Evolutionary conservation across 352 stramenopile species (phyloP).

Genomic region (Globisporangium rhizosaccharum): DNA sequence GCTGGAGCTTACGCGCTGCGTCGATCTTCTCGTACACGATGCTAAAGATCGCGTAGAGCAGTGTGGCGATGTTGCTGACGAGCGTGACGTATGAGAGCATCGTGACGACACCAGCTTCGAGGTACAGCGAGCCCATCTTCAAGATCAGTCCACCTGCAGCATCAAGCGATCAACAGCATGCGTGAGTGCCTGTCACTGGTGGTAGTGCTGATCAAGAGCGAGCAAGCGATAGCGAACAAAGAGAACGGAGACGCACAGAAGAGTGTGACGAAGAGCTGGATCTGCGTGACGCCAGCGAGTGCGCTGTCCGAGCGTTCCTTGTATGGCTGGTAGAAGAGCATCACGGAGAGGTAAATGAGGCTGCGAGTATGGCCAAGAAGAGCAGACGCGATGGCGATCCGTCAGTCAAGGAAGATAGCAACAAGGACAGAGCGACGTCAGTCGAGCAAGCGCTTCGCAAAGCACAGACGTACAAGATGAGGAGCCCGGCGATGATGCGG

Average conservation of each 20-base stretch:
- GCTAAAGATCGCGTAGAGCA: conserved; percentile 42
- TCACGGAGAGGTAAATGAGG: conserved; percentile 67
- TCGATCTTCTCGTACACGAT: conserved; percentile 63
- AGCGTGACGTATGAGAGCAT: conserved; percentile 54
- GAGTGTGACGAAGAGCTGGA: conserved; percentile 75
- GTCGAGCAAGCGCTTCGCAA: not conserved
- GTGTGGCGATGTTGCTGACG: conserved; percentile 42
- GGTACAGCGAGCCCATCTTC: conserved; percentile 54
- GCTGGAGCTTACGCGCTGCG: conserved; percentile 17
- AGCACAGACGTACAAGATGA: conserved; percentile 39
- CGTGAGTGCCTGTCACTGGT: not conserved
- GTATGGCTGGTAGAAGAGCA: conserved; percentile 70
- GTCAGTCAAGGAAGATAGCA: not conserved
- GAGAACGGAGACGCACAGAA: conserved; percentile 43
- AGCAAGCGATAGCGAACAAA: not conserved
- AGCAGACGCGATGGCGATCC: not conserved
- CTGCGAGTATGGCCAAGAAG: conserved; percentile 17
- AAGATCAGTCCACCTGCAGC: conserved; percentile 50
- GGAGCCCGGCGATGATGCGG: conserved; percentile 60
- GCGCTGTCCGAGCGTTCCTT: conserved; percentile 56
- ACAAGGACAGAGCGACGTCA: not conserved
- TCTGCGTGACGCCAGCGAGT: conserved; percentile 55
- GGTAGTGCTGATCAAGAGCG: not conserved
- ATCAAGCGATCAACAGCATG: conserved; percentile 1
- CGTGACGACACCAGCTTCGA: conserved; percentile 32